A percentile compares a stretch with the other conserved stretches of the same genome.
Conservation (phyloP, 805 yeast genomes). For the Ascoidea rubescens region DNA sequence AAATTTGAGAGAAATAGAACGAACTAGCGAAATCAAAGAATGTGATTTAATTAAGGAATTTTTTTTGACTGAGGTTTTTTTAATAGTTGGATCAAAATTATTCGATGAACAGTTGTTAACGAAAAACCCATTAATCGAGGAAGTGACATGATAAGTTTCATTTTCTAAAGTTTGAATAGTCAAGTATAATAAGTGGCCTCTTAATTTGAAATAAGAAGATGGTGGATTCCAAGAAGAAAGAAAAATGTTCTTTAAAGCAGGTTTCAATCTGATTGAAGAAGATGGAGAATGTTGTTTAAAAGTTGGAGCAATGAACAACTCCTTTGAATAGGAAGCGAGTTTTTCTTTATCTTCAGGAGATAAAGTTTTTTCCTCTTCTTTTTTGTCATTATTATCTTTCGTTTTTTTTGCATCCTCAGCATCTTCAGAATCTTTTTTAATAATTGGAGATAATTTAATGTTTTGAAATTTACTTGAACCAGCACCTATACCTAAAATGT, state of each 20-base stretch:
- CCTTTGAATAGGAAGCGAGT: slow-evolving; percentile 4
- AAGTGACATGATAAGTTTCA: slow-evolving; percentile 66
- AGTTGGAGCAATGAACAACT: slow-evolving; percentile 4
- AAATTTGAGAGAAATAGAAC: slow-evolving; percentile 53
- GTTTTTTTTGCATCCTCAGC: slow-evolving; percentile 3
- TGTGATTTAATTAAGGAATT: slow-evolving; percentile 26
- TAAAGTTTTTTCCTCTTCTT: slow-evolving; percentile 6
- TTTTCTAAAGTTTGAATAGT: slow-evolving; percentile 68
- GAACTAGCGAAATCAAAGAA: slow-evolving; percentile 47
- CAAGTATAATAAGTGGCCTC: slow-evolving; percentile 75
- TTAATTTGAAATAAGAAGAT: slow-evolving; percentile 33
- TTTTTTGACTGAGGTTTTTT: slow-evolving; percentile 12
- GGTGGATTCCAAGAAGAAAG: slow-evolving; percentile 84
- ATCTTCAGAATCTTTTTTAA: slow-evolving; percentile 1
- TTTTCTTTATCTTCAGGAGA: slow-evolving; percentile 7
- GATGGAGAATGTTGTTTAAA: slow-evolving; percentile 1
- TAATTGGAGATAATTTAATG: slow-evolving; percentile 1
- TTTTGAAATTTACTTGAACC: slow-evolving; percentile 3
- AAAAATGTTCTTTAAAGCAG: slow-evolving; percentile 41
- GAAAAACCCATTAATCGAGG: slow-evolving; percentile 67
- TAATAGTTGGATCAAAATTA: slow-evolving; percentile 55
- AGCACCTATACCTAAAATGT: slow-evolving; percentile 4
- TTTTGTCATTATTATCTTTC: slow-evolving; percentile 14
- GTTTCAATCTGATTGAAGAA: slow-evolving; percentile 20
- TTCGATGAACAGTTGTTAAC: slow-evolving; percentile 55